Conservation (phyloP, 371 early-diverging fungal species). For the Dinochytrium kinnereticum region DNA sequence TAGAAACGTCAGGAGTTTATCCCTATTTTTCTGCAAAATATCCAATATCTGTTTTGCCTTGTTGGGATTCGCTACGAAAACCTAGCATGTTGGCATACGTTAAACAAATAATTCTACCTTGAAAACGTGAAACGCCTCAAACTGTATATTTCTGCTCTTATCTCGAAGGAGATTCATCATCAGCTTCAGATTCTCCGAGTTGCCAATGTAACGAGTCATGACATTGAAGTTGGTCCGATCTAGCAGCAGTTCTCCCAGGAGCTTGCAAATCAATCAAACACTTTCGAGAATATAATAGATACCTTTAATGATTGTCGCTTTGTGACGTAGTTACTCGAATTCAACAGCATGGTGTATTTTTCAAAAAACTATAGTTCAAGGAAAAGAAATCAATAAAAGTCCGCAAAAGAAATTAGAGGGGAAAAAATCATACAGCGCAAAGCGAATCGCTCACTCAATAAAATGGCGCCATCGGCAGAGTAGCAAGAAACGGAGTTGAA, state of each 20-base stretch:
- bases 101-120: conserved; percentile 61
- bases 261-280: conserved; percentile 54
- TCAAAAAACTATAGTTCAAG: conserved; percentile 75
- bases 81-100: conserved; percentile 53
- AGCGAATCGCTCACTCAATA: no score
- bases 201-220: conserved; percentile 94
- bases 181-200: conserved; percentile 90
- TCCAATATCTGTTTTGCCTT: conserved; percentile 91
- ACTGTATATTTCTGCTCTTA: conserved; percentile 95
- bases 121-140: conserved; percentile 99
- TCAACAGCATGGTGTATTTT: conserved; percentile 81
- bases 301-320: conserved; percentile 97
- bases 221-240: conserved; percentile 93
- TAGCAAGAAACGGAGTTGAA: no score
- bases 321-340: conserved; percentile 94
- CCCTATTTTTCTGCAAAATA: conserved; percentile 90
- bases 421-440: no score
- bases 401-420: not conserved
- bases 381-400: not conserved
- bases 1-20: conserved; percentile 85
- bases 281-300: conserved; percentile 21
- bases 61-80: conserved; percentile 98
- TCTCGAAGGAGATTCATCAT: conserved; percentile 97
- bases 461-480: no score
- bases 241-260: conserved; percentile 94